Conservation (phyloP, 2,329 filamentous ascomycete genomes). For the Fusarium irregulare region DNA sequence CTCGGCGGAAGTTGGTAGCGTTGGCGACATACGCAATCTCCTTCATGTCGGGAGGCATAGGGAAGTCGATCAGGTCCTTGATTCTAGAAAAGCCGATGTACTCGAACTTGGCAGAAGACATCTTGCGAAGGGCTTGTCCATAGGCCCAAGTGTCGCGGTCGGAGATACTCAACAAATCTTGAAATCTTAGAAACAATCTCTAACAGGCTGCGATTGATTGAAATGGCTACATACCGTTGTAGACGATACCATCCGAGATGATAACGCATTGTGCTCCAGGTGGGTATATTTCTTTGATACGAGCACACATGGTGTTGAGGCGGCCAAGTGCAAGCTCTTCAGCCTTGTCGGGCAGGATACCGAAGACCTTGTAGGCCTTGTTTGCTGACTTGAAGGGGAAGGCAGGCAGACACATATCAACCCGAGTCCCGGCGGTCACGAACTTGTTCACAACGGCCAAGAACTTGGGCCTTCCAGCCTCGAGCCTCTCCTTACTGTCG, state of each 20-base stretch:
- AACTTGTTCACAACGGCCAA: neutral
- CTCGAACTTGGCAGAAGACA: conserved; percentile 54
- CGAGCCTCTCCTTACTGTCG: conserved; percentile 6
- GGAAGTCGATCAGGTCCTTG: conserved; percentile 57
- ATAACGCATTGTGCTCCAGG: conserved; percentile 54
- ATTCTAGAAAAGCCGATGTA: conserved; percentile 61
- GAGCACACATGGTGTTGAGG: conserved; percentile 45
- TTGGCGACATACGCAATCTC: conserved; percentile 56
- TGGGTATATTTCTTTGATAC: conserved; percentile 44
- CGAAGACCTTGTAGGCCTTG: conserved; percentile 50
- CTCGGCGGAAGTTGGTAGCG: conserved; percentile 47
- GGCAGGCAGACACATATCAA: conserved; percentile 45
- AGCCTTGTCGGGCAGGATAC: conserved; percentile 48
- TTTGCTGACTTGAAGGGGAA: conserved; percentile 52
- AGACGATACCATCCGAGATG: conserved; percentile 64
- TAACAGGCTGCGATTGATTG: too few relatives aligned
- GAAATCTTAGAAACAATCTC: neutral
- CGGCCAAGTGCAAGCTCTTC: conserved; percentile 47
- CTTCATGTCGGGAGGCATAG: conserved; percentile 52
- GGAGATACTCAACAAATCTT: conserved; percentile 61
- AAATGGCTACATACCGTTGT: conserved; percentile 57
- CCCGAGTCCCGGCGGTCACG: neutral
- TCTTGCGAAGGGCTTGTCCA: conserved; percentile 56
- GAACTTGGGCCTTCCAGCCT: conserved; percentile 1
- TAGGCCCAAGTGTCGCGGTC: conserved; percentile 62